Percentiles rank a stretch among this genome's conserved stretches.
phyloP scores from a whole-genome alignment of 164 flowering plant genomes.

The Nymphaea thermarum region DNA sequence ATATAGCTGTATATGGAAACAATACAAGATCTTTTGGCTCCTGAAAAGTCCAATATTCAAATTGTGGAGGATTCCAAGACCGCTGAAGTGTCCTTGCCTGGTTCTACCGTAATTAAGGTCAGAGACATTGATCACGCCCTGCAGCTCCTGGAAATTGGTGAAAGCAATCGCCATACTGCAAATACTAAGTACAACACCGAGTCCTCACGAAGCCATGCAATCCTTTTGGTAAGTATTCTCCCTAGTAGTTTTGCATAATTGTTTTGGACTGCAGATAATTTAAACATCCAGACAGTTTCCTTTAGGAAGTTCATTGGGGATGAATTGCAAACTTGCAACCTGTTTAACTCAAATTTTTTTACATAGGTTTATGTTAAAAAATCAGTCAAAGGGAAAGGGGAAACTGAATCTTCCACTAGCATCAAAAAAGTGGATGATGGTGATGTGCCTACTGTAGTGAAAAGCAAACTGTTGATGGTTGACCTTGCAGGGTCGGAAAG shows the following conservation, averaged over 20 bases:
- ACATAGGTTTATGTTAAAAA: constrained; percentile 50
- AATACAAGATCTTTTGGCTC: constrained; percentile 77
- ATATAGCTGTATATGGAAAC: constrained; percentile 79
- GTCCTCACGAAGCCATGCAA: constrained; percentile 95
- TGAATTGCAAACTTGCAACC: too few relatives aligned
- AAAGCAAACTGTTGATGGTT: constrained; percentile 83
- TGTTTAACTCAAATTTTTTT: too few relatives aligned
- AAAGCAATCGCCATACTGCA: constrained; percentile 82
- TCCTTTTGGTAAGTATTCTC: constrained; percentile 60
- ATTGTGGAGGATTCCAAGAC: constrained; percentile 73
- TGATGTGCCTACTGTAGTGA: constrained; percentile 34
- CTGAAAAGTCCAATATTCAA: constrained; percentile 66
- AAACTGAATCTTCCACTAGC: constrained; percentile 14
- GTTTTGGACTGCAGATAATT: too few relatives aligned
- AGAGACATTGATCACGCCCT: constrained; percentile 50
- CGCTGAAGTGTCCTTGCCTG: constrained; percentile 73
- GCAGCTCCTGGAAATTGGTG: constrained; percentile 60
- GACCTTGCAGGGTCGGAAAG: constrained; percentile 97
- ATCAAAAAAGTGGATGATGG: constrained; percentile 11
- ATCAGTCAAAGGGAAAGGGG: constrained; percentile 23
- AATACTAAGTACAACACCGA: constrained; percentile 82
- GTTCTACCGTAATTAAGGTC: constrained; percentile 47
- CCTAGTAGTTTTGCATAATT: too few relatives aligned
- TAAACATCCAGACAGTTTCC: too few relatives aligned
- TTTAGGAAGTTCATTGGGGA: too few relatives aligned